These are phyloP conservation scores for Diaporthe amygdali DNA, from an alignment of 2,329 filamentous ascomycete genomes.

Conservation along the genomic window DNA sequence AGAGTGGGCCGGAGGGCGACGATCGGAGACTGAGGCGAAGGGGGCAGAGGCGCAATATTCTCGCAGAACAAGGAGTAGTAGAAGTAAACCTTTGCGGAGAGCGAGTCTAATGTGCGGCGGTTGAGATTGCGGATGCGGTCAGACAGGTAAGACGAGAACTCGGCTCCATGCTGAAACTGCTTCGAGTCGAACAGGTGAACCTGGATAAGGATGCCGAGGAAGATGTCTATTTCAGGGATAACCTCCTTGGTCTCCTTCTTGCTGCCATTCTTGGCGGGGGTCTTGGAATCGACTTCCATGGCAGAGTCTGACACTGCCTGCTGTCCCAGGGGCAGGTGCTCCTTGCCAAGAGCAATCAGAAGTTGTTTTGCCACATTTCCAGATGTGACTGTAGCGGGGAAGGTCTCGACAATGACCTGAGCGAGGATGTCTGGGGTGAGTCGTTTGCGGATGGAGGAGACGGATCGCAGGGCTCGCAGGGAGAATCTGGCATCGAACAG, in stretches of 20 bases:
- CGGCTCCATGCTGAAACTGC: slow-evolving; percentile 77
- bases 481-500: slow-evolving; percentile 96
- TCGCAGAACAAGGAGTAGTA: slow-evolving; percentile 97
- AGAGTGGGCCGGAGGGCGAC: slow-evolving; percentile 86
- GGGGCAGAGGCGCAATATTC: slow-evolving; percentile 83
- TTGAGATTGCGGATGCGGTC: slow-evolving; percentile 89
- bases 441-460: slow-evolving; percentile 93
- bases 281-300: slow-evolving; percentile 67
- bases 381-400: slow-evolving; percentile 65
- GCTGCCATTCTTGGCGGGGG: slow-evolving; percentile 55
- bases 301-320: slow-evolving; percentile 72
- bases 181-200: slow-evolving; percentile 89
- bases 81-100: slow-evolving; percentile 96
- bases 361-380: slow-evolving; percentile 73
- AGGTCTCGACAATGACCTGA: slow-evolving; percentile 82
- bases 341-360: slow-evolving; percentile 71
- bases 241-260: slow-evolving; percentile 73
- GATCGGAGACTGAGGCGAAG: slow-evolving; percentile 86
- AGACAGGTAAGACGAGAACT: slow-evolving; percentile 84
- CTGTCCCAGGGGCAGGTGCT: slow-evolving; percentile 66
- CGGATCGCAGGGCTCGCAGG: slow-evolving; percentile 89
- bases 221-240: slow-evolving; percentile 86
- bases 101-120: slow-evolving; percentile 89
- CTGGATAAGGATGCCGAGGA: slow-evolving; percentile 84
- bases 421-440: slow-evolving; percentile 82